These are phyloP conservation scores for Purshia tridentata DNA, from an alignment of 306 rosid genomes.

Conservation along the genomic window DNA sequence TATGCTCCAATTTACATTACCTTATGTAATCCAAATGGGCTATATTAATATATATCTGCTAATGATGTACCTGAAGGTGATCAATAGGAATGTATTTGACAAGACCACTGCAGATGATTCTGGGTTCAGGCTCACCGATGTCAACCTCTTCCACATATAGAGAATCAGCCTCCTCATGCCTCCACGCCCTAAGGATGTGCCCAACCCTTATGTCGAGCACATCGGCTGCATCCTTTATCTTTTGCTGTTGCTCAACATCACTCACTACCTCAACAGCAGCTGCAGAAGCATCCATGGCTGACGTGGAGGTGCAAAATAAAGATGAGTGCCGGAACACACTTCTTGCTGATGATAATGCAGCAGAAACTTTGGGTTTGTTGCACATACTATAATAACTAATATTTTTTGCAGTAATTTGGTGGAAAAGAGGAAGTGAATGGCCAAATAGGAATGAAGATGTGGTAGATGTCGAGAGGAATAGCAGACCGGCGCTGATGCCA, in stretches of 20 bases:
- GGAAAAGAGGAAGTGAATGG: constrained; percentile 4
- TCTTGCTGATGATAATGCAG: not conserved
- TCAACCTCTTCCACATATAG: constrained; percentile 90
- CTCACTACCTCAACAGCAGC: not conserved
- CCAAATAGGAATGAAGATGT: not conserved
- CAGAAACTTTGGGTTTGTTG: no score
- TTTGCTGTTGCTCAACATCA: constrained; percentile 11
- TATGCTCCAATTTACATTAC: not conserved
- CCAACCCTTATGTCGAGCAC: constrained; percentile 92
- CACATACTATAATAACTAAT: no score
- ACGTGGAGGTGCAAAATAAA: constrained; percentile 14
- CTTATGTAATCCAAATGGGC: not conserved
- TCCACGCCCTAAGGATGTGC: constrained; percentile 66
- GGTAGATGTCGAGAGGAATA: not conserved
- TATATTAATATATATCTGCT: not conserved
- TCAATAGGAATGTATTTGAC: constrained; percentile 45
- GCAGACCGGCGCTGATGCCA: no score
- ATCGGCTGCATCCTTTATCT: constrained; percentile 57
- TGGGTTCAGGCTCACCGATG: constrained; percentile 82
- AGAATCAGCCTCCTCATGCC: constrained; percentile 87
- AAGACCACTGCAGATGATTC: constrained; percentile 90
- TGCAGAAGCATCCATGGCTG: constrained; percentile 2
- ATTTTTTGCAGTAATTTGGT: not conserved
- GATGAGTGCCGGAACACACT: not conserved
- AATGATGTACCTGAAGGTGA: constrained; percentile 8